These are phyloP conservation scores for Fusarium begoniae DNA, from an alignment of 2,329 filamentous ascomycete species.

Conservation along the genomic window DNA sequence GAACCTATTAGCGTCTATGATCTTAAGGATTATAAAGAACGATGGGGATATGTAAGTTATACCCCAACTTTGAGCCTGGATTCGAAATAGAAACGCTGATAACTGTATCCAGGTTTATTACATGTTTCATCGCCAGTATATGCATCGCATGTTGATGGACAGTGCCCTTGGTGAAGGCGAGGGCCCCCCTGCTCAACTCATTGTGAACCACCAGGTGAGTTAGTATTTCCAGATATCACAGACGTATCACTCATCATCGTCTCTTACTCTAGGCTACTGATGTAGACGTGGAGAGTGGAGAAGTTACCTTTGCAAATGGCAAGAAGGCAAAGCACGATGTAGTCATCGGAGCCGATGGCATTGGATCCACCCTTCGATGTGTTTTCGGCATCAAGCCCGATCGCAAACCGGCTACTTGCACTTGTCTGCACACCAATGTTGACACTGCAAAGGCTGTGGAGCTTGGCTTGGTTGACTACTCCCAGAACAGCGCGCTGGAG, in stretches of 20 bases:
- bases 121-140: neutral
- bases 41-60: neutral
- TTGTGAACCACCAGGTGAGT: neutral
- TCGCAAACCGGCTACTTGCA: neutral
- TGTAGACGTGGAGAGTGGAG: neutral
- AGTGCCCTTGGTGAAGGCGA: neutral
- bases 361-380: neutral
- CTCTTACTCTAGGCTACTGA: neutral
- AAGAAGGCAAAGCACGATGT: neutral
- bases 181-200: neutral
- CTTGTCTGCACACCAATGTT: neutral
- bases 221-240: neutral
- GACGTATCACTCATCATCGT: neutral
- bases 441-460: neutral
- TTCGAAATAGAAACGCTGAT: neutral
- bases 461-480: neutral
- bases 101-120: neutral
- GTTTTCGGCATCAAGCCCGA: neutral
- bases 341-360: neutral
- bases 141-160: conserved; percentile 1
- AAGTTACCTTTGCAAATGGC: neutral
- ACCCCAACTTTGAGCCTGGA: neutral
- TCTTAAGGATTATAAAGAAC: neutral
- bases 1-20: neutral
- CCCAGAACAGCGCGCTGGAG: neutral